Evolutionary conservation across 164 flowering plant genomes (phyloP), one percentile per base, ranked within the genome.

Genomic region (Tetrastigma voinierianum): DNA sequence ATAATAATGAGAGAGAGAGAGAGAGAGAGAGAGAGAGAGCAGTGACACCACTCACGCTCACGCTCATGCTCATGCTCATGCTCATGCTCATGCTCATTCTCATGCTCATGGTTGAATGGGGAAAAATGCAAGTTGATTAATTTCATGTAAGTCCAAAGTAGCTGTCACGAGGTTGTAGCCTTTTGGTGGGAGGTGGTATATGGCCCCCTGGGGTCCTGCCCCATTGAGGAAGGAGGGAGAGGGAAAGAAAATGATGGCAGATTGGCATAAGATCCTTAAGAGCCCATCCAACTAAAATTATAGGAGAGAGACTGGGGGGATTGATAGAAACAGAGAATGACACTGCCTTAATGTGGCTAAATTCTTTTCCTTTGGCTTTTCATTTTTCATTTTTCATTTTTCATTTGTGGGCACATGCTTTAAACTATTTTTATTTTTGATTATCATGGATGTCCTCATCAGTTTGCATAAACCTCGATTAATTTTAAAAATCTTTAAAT

Each of bases 131-230:
- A 72, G 61, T 62, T 54, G 67, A 24, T 58, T 23, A 63, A 24
- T 58, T 23, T 10, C 55, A 46, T 52, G 55, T 7, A 62, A 55
- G 44, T 67, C 67, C 68, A 62, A 62, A 63, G 0, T n/a, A 63
- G 76, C 48, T 72, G 71, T 67, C 71, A 72, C 71, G 46, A 72
- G 68, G 54, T 45, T 15, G 9, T 20, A 67, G 54, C 76, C 76
- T 72, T 72, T 72, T 67, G 15, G 75, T 21, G 60, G 40, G 32
- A 23, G 56, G 53, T 16, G 15, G 13, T 25, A 1, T 10, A 49
- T 51, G 59, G 24, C 56, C 56, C 20, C 40, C 56, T 16, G 43
- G 58, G n/a, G n/a, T n/a, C n/a, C n/a, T n/a, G n/a, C n/a, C n/a
- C 17, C 1, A 21, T 55, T 47, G 67, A 67, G 49, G 44, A 48